Evolutionary conservation across 192 early-diverging fungal genomes (phyloP).

Genomic region (Jimgerdemannia lactiflua): DNA sequence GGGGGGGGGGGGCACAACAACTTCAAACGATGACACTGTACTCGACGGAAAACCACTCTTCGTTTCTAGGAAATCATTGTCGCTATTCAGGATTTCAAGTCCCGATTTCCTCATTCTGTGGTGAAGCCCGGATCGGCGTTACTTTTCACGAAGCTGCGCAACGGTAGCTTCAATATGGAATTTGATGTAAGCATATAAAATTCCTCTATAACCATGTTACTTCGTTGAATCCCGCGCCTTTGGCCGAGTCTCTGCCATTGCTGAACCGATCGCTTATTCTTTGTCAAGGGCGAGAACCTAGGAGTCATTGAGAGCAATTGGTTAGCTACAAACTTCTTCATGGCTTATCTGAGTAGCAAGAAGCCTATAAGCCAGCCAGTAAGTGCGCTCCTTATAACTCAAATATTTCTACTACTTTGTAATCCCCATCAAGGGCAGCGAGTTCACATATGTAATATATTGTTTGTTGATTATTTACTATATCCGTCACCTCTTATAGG

Average conservation of each 20-base stretch:
- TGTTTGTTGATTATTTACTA: no score
- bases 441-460: no score
- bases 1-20: no score
- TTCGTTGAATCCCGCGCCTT: background rate
- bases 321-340: constrained; percentile 47
- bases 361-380: constrained; percentile 43
- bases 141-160: constrained; percentile 40
- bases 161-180: constrained; percentile 35
- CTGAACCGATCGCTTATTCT: no score
- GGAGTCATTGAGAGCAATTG: constrained; percentile 43
- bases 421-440: no score
- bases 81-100: constrained; percentile 49
- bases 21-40: no score
- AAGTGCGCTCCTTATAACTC: background rate
- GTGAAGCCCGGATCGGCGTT: constrained; percentile 44
- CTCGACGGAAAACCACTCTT: no score
- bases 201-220: background rate
- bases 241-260: background rate
- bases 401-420: no score
- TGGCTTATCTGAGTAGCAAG: constrained; percentile 44
- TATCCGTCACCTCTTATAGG: no score
- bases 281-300: constrained; percentile 34
- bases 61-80: constrained; percentile 37
- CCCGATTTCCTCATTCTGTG: constrained; percentile 42
- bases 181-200: constrained; percentile 19